These are phyloP conservation scores for Dictyophora rubrovolvata DNA, from an alignment of 768 basidiomycete species.

Conservation along the genomic window DNA sequence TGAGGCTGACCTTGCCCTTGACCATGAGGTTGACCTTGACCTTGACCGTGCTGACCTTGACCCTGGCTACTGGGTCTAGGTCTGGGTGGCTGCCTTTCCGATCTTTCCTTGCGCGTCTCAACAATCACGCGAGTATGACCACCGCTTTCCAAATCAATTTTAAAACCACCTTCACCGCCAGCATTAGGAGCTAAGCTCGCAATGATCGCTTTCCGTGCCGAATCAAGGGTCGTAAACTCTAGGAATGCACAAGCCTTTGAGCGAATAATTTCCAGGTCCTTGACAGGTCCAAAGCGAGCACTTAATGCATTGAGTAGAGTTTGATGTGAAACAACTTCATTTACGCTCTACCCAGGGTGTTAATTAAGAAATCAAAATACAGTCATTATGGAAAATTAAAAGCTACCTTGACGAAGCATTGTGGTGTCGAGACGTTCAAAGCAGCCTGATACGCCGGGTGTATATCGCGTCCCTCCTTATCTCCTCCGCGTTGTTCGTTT, in stretches of 20 bases:
- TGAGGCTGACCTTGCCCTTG: constrained; percentile 30
- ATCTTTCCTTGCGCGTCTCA: constrained; percentile 87
- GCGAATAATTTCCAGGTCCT: constrained; percentile 83
- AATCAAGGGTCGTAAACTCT: constrained; percentile 70
- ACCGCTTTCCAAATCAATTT: constrained; percentile 56
- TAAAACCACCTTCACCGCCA: constrained; percentile 87
- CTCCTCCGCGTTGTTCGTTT: constrained; percentile 12
- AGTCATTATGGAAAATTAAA: background rate
- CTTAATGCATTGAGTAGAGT: constrained; percentile 42
- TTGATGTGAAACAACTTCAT: constrained; percentile 47
- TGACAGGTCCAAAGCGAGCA: constrained; percentile 67
- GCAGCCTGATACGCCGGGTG: constrained; percentile 49
- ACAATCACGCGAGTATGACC: constrained; percentile 52
- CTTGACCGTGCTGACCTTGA: constrained; percentile 10
- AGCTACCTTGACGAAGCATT: constrained; percentile 86
- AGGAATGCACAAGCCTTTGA: constrained; percentile 89
- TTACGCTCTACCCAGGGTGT: constrained; percentile 44
- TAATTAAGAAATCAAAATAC: background rate
- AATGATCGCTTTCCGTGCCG: constrained; percentile 78
- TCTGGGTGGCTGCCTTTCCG: constrained; percentile 60
- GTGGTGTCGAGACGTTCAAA: constrained; percentile 51
- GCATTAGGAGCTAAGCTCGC: constrained; percentile 52
- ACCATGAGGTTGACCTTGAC: constrained; percentile 30
- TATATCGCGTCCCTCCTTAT: constrained; percentile 13
- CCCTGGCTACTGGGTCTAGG: constrained; percentile 41